These are phyloP conservation scores for Phycomyces nitens DNA, from an alignment of 192 early-diverging fungal genomes.

Conservation along the genomic window DNA sequence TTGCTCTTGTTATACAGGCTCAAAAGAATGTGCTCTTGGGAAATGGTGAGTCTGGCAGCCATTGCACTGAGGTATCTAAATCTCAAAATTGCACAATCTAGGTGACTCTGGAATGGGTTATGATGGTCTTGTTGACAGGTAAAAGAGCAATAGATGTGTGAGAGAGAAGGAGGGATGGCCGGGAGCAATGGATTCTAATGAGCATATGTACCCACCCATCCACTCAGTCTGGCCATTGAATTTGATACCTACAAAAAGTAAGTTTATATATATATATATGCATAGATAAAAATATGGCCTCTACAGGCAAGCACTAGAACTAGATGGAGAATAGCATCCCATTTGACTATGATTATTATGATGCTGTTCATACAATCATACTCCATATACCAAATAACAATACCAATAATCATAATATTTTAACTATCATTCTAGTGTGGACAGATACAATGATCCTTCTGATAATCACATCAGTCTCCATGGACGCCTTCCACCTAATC, in stretches of 20 bases:
- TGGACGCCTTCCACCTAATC: constrained; percentile 20
- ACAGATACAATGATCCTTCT: constrained; percentile 34
- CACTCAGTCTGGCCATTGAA: constrained; percentile 33
- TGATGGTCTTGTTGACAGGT: constrained; percentile 34
- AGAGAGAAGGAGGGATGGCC: too few species aligned
- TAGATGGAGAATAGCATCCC: too few species aligned
- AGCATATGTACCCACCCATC: not conserved
- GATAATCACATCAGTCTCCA: constrained; percentile 37
- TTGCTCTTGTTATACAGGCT: constrained; percentile 35
- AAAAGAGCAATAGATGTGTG: not conserved
- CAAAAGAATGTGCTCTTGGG: constrained; percentile 18
- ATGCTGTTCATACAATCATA: too few species aligned
- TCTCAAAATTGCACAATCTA: too few species aligned
- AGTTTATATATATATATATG: not conserved
- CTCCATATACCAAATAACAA: too few species aligned
- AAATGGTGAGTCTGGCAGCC: constrained; percentile 6
- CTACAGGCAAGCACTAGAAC: too few species aligned
- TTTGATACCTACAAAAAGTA: constrained; percentile 41
- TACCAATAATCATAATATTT: too few species aligned
- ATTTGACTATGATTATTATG: too few species aligned
- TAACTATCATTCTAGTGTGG: constrained; percentile 9
- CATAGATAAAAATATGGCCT: too few species aligned
- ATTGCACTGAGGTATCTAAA: too few species aligned
- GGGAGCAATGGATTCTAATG: too few species aligned
- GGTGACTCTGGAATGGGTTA: constrained; percentile 38